These are phyloP conservation scores for Salix viminalis DNA, from an alignment of 345 rosid species.

Conservation along the genomic window DNA sequence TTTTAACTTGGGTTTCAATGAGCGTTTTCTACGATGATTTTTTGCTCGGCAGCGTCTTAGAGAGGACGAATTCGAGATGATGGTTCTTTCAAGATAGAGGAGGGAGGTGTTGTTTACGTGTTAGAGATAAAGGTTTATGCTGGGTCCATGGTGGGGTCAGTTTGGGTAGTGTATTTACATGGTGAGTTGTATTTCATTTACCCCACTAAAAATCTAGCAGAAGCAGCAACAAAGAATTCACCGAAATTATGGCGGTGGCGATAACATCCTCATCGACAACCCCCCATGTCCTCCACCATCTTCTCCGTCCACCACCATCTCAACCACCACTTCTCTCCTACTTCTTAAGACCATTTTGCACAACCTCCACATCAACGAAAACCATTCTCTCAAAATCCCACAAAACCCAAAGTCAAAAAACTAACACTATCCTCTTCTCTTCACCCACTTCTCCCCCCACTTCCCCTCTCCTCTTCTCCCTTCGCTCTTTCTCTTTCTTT, in stretches of 20 bases:
- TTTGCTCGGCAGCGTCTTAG: too few species aligned
- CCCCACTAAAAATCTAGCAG: not conserved
- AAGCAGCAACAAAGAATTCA: not conserved
- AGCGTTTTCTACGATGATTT: too few species aligned
- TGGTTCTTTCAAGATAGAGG: too few species aligned
- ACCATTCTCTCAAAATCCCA: not conserved
- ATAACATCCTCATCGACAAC: constrained; percentile 3
- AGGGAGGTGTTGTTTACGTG: too few species aligned
- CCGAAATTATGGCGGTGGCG: constrained; percentile 7
- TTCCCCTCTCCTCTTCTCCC: not conserved
- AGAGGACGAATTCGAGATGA: too few species aligned
- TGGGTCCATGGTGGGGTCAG: too few species aligned
- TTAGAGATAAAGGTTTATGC: too few species aligned
- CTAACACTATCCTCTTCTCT: not conserved
- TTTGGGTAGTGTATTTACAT: too few species aligned
- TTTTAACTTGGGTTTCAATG: too few species aligned
- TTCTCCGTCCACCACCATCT: constrained; percentile 12
- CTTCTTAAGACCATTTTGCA: constrained; percentile 3
- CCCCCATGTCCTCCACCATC: constrained; percentile 12
- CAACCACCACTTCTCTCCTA: not conserved
- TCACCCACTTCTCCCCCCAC: not conserved
- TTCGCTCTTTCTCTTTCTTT: not conserved
- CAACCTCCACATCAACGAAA: not conserved
- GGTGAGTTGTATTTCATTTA: too few species aligned
- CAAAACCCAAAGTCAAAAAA: not conserved